Conservation (phyloP, 768 basidiomycete species). For the Auriscalpium vulgare region DNA sequence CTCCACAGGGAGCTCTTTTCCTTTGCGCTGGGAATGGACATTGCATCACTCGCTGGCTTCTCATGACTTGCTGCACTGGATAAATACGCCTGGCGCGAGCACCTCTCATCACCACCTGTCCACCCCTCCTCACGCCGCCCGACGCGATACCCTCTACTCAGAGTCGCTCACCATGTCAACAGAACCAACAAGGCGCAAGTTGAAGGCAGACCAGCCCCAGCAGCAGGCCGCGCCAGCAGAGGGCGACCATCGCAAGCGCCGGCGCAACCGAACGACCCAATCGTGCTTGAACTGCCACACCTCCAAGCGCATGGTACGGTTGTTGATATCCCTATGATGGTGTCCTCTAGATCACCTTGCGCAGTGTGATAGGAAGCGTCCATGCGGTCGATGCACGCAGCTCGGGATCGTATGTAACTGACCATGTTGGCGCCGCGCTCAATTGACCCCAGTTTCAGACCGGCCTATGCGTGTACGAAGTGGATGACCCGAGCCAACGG, state of each 20-base stretch:
- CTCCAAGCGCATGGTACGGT: slow-evolving; percentile 61
- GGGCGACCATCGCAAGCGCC: slow-evolving; percentile 50
- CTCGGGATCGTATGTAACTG: slow-evolving; percentile 28
- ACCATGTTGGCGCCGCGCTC: neutral
- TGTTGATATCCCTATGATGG: neutral
- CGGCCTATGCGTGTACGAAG: slow-evolving; percentile 77
- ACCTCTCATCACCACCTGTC: neutral
- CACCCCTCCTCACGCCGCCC: neutral
- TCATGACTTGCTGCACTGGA: neutral
- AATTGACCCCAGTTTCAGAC: slow-evolving; percentile 35
- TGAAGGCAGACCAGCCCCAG: slow-evolving; percentile 19
- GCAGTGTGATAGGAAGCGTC: slow-evolving; percentile 41
- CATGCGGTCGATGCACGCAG: slow-evolving; percentile 38
- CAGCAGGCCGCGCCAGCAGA: slow-evolving; percentile 26
- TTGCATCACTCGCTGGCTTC: neutral
- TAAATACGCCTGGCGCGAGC: neutral
- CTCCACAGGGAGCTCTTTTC: neutral
- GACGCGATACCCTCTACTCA: neutral
- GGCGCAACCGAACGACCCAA: slow-evolving; percentile 66
- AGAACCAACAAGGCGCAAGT: slow-evolving; percentile 21
- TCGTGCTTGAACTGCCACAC: slow-evolving; percentile 70
- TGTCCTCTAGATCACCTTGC: neutral
- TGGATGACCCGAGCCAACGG: slow-evolving; percentile 64
- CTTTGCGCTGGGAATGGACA: neutral
- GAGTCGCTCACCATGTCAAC: slow-evolving; percentile 21